These are phyloP conservation scores for Malus sylvestris DNA, from an alignment of 306 rosid species.

Conservation along the genomic window DNA sequence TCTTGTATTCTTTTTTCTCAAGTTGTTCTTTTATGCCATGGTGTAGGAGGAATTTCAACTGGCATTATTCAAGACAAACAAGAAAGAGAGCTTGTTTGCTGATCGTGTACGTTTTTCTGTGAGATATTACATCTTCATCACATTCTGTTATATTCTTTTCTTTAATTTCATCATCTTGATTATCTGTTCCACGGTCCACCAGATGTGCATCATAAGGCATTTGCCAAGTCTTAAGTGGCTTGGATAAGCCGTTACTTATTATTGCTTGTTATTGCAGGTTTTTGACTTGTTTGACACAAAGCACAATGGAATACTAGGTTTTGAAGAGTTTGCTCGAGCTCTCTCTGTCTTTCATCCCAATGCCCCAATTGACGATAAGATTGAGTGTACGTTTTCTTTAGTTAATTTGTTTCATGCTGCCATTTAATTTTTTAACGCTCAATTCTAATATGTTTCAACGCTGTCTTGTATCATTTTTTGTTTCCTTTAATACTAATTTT, in stretches of 20 bases:
- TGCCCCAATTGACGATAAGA: slow-evolving; percentile 91
- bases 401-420: not conserved
- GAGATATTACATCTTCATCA: slow-evolving; percentile 7
- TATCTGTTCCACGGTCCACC: not conserved
- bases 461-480: not conserved
- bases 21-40: slow-evolving; percentile 2
- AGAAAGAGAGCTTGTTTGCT: slow-evolving; percentile 93
- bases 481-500: not conserved
- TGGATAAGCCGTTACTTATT: slow-evolving; percentile 10
- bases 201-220: not conserved
- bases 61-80: slow-evolving; percentile 93
- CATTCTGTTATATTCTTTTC: not conserved
- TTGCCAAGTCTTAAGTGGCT: slow-evolving; percentile 9
- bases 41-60: slow-evolving; percentile 94
- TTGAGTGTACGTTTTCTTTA: slow-evolving; percentile 59
- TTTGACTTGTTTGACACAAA: slow-evolving; percentile 93
- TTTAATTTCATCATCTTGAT: not conserved
- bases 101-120: slow-evolving; percentile 65
- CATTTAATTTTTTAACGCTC: not conserved
- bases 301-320: slow-evolving; percentile 96
- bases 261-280: slow-evolving; percentile 41
- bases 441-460: not conserved
- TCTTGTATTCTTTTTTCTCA: not conserved
- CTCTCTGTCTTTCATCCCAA: slow-evolving; percentile 95
- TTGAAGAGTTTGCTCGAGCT: slow-evolving; percentile 98